Conservation (phyloP, 1,284 basidiomycete genomes). For the Heterobasidion parviporum region DNA sequence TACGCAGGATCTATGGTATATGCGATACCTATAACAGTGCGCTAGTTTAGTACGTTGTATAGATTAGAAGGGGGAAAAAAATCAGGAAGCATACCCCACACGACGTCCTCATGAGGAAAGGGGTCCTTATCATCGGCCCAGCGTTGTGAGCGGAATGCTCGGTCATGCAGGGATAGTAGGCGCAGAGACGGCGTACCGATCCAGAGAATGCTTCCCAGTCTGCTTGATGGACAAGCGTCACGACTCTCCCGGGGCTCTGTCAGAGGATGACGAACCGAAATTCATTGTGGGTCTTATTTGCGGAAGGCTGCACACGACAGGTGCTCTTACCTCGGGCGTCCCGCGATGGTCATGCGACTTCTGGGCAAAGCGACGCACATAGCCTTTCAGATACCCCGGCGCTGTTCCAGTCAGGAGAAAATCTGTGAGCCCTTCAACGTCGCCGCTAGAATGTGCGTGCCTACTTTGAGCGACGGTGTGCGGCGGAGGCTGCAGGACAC, state of each 20-base stretch:
- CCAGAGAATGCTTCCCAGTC: constrained; percentile 73
- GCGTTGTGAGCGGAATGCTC: not conserved
- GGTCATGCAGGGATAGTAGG: not conserved
- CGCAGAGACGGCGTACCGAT: constrained; percentile 32
- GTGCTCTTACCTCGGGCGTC: constrained; percentile 59
- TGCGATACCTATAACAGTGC: constrained; percentile 50
- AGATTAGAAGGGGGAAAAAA: not conserved
- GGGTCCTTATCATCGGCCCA: constrained; percentile 41
- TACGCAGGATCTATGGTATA: constrained; percentile 78
- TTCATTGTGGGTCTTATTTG: not conserved
- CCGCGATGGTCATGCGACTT: constrained; percentile 83
- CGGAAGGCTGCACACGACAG: not conserved
- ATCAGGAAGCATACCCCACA: constrained; percentile 60
- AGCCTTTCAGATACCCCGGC: constrained; percentile 79
- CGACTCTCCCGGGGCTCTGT: constrained; percentile 79
- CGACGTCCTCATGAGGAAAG: constrained; percentile 71
- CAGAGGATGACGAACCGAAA: not conserved
- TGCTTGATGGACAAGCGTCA: constrained; percentile 78
- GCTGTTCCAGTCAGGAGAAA: constrained; percentile 26
- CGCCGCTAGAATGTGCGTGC: not conserved
- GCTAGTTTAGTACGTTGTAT: not conserved
- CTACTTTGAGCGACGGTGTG: constrained; percentile 54
- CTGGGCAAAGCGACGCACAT: constrained; percentile 81
- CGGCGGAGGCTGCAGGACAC: constrained; percentile 52
- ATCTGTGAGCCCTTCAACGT: not conserved